A percentile compares a stretch with the other conserved stretches of the same genome.
Evolutionary conservation across 2,329 filamentous ascomycete genomes (phyloP).

Genomic region (Beauveria pseudobassiana): DNA sequence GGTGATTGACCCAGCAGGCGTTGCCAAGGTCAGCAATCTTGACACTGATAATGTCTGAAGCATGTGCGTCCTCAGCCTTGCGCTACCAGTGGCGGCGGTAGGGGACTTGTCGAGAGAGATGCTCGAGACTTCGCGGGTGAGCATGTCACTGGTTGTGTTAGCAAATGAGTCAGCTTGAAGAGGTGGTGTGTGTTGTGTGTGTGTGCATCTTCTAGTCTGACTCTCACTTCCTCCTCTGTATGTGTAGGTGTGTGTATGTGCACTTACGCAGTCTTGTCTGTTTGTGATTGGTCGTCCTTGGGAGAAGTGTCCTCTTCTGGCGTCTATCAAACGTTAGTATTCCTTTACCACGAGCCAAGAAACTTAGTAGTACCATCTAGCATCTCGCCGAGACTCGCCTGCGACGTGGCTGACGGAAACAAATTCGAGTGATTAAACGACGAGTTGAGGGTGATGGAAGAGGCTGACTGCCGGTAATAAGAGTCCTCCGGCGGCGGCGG

Average conservation of each 20-base stretch:
- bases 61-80: constrained; percentile 48
- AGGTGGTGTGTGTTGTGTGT: not conserved
- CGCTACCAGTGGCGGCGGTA: constrained; percentile 47
- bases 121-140: constrained; percentile 88
- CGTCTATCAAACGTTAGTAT: constrained; percentile 18
- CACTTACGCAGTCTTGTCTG: constrained; percentile 90
- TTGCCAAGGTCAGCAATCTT: constrained; percentile 98
- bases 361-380: constrained; percentile 63
- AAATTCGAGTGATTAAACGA: constrained; percentile 78
- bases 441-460: constrained; percentile 91
- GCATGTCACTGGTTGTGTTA: constrained; percentile 57
- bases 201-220: not conserved
- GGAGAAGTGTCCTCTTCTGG: constrained; percentile 36
- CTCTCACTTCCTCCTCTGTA: not conserved
- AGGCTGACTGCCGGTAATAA: constrained; percentile 96
- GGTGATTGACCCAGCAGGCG: constrained; percentile 96
- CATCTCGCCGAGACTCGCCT: constrained; percentile 76
- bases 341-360: too few relatives aligned
- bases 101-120: constrained; percentile 80
- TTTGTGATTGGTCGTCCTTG: constrained; percentile 66
- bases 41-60: constrained; percentile 79
- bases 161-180: not conserved
- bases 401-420: constrained; percentile 54
- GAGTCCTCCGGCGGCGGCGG: constrained; percentile 76
- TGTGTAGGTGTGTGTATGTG: not conserved